Evolutionary conservation across 768 basidiomycete genomes (phyloP), one percentile per base, ranked within the genome.

Genomic region (Thelephora ganbajun): DNA sequence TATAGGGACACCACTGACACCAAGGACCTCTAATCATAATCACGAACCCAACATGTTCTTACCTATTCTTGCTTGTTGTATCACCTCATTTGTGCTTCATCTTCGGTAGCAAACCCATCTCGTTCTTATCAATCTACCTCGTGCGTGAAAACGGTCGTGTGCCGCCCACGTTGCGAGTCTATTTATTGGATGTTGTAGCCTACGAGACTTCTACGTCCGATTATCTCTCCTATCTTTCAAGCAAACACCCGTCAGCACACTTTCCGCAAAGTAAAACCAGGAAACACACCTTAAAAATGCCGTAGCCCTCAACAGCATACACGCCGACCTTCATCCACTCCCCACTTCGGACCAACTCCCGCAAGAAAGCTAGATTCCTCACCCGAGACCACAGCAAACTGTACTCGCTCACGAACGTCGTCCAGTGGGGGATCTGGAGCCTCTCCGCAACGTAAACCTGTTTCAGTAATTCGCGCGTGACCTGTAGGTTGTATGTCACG

Each of bases 231-330:
- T 66, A 93, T 77, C 80, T 88, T 48, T 39, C 47, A 42, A 53
- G 26, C 2, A 49, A 35, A 43, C 7, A 7, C 1, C 11, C 5
- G 26, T 48, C 12, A 50, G 46, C 30, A 12, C 2, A 12, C n/a
- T n/a, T 6, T 35, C 12, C 6, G 22, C 20, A 5, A 33, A 33
- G 6, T 19, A 33, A 37, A 33, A 19, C 13, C 9, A 53, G 22
- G 47, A 11, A 50, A 43, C 76, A 33, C 51, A 83, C 85, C 71
- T 86, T 86, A 73, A 85, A 94, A 56, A 94, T 83, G 13, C 83
- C 81, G 60, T 92, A 94, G 30, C 87, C 90, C 66, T 94, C 88
- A 19, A 89, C 58, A 7, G 76, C 87, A 59, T 90, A 88, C 14
- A 89, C 61, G 9, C 78, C 78, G 20, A 89, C 69, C 55, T 73